A percentile compares a stretch with the other conserved stretches of the same genome.
These are phyloP conservation scores for Coemansia sp. DNA, from an alignment of 192 early-diverging fungal species.

Conservation along the genomic window DNA sequence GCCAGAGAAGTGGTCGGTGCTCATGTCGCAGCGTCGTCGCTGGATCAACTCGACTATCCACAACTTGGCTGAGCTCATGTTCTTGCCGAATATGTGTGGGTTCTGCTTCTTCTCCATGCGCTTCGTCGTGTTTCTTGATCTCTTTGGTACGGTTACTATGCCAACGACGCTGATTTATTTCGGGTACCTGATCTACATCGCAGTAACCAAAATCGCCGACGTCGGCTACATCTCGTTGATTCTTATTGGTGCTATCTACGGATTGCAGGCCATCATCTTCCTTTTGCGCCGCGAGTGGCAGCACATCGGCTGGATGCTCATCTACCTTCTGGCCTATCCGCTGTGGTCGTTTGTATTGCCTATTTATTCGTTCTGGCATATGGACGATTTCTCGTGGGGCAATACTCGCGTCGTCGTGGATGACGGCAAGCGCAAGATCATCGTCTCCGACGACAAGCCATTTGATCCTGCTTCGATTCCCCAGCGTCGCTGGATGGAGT, in stretches of 20 bases:
- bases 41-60: constrained; percentile 99
- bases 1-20: constrained; percentile 84
- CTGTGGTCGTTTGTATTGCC: constrained; percentile 91
- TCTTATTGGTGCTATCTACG: constrained; percentile 82
- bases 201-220: constrained; percentile 58
- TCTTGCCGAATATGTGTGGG: constrained; percentile 86
- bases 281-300: constrained; percentile 75
- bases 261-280: constrained; percentile 84
- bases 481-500: constrained; percentile 81
- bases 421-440: constrained; percentile 64
- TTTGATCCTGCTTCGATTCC: constrained; percentile 88
- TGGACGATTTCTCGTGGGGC: constrained; percentile 99
- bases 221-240: constrained; percentile 82
- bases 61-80: constrained; percentile 88
- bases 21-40: constrained; percentile 93
- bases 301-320: constrained; percentile 79
- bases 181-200: constrained; percentile 74
- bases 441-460: constrained; percentile 67
- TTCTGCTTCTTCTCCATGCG: constrained; percentile 99
- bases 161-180: constrained; percentile 85
- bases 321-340: constrained; percentile 87
- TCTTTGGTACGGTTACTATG: constrained; percentile 78
- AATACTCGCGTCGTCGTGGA: constrained; percentile 86
- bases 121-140: constrained; percentile 93
- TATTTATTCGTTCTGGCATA: constrained; percentile 96